Evolutionary conservation across 495 filamentous ascomycete species (phyloP).

Genomic region (Astrothelium subdiscretum): DNA sequence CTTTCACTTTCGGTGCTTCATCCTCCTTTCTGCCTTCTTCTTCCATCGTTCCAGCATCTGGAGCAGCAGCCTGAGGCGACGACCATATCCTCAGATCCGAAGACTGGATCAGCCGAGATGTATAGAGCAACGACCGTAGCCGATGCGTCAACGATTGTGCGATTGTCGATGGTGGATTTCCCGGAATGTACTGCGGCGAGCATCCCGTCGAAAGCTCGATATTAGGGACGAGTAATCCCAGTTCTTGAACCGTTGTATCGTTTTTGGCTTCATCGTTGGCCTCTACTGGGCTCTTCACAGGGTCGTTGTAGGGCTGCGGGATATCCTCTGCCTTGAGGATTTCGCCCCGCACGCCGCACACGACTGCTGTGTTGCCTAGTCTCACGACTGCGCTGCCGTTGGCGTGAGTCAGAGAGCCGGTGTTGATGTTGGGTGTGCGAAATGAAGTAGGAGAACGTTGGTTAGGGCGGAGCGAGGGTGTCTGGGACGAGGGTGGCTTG

Average conservation of each 20-base stretch:
- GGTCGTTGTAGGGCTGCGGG: slow-evolving; percentile 34
- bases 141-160: slow-evolving; percentile 76
- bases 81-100: slow-evolving; percentile 49
- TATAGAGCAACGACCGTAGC: slow-evolving; percentile 62
- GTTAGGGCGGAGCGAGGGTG: slow-evolving; percentile 57
- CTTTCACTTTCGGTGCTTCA: slow-evolving; percentile 48
- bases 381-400: slow-evolving; percentile 83
- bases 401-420: slow-evolving; percentile 70
- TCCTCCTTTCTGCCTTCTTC: slow-evolving; percentile 32
- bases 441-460: slow-evolving; percentile 59
- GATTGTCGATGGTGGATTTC: slow-evolving; percentile 55
- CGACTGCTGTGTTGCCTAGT: slow-evolving; percentile 76
- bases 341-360: slow-evolving; percentile 83
- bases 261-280: slow-evolving; percentile 7
- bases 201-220: slow-evolving; percentile 83
- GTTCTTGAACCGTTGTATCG: slow-evolving; percentile 32
- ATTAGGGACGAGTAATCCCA: slow-evolving; percentile 81
- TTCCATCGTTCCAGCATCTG: slow-evolving; percentile 34
- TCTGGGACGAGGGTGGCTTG: slow-evolving; percentile 33
- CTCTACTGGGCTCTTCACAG: background rate
- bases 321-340: slow-evolving; percentile 62
- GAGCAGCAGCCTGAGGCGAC: background rate
- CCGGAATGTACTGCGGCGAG: slow-evolving; percentile 71
- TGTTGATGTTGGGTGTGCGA: slow-evolving; percentile 60
- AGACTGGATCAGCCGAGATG: slow-evolving; percentile 46